Evolutionary conservation across 192 early-diverging fungal species (phyloP), one percentile per base, ranked within the genome.

Genomic region (Coemansia sp.): DNA sequence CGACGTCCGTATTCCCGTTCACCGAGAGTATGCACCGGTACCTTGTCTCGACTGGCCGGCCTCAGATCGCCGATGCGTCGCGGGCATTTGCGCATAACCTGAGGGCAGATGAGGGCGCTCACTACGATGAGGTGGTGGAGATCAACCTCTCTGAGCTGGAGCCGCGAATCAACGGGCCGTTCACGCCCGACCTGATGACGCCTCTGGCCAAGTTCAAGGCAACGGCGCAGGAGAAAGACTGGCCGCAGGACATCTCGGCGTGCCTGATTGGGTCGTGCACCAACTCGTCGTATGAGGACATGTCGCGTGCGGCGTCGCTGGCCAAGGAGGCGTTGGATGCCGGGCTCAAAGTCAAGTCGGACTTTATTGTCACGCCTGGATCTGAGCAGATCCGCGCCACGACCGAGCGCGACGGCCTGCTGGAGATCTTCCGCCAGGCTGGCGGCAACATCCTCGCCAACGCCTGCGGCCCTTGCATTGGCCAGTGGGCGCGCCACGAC

Each of bases 301-400:
- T 99, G 93, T 85, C 85, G 75, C 91, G 95, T 50, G 87, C 94
- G 6, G 93, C 94, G 36, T 91, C 87, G 40, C 81, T 98, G 34
- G 94, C 91, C 21, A 83, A 87, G 54, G 92, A 95, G 68, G 95
- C 97, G 35, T 75, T 87, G 10, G 84, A 85, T 38, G 87, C 84
- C 52, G 96, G 97, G 5, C 72, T 91, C 34, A 66, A 65, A 12
- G 78, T 93, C 33, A 86, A 88, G 19, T 83, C 93, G 19, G 78
- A 91, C 53, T 97, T 98, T 75, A 86, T 90, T 59, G 89, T 99
- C 60, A 97, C 95, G 15, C 97, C 97, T 35, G 97, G 97, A 40
- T 94, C 92, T 52, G 97, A 99, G 81, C 95, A 97, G 80, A 94
- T 99, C 65, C 84, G 97, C 21, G 96, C 95, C 18, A 99, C 97